These are phyloP conservation scores for Dendrocalamus sinicus DNA, from an alignment of 176 grass and related monocot species.

Conservation along the genomic window DNA sequence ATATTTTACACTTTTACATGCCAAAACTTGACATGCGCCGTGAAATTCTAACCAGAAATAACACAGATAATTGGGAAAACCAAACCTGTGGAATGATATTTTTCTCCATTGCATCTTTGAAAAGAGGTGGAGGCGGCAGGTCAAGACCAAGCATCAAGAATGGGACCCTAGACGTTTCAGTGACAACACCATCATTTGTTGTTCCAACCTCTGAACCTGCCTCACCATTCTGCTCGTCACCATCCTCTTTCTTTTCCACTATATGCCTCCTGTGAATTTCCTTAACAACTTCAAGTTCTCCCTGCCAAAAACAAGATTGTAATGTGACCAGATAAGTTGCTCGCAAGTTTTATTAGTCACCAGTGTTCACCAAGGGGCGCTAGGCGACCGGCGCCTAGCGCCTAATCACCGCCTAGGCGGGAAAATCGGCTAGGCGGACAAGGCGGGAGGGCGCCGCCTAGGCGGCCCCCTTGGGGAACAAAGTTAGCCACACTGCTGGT, in stretches of 20 bases:
- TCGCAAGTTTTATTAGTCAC: neutral
- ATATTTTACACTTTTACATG: neutral
- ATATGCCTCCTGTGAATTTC: conserved; percentile 68
- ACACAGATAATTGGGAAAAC: conserved; percentile 5
- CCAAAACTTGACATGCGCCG: neutral
- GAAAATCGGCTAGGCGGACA: too few relatives aligned
- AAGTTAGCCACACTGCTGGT: neutral
- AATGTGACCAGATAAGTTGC: conserved; percentile 9
- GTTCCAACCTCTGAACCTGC: conserved; percentile 47
- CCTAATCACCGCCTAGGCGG: too few relatives aligned
- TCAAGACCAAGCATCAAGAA: conserved; percentile 98
- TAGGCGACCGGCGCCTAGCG: too few relatives aligned
- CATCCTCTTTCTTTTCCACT: conserved; percentile 64
- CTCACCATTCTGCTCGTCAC: conserved; percentile 59
- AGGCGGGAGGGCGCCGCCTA: too few relatives aligned
- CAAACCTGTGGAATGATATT: conserved; percentile 98
- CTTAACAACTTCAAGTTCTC: conserved; percentile 96
- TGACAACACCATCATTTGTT: conserved; percentile 53
- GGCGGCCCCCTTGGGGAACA: too few relatives aligned
- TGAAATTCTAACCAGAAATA: conserved; percentile 11
- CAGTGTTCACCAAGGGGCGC: too few relatives aligned
- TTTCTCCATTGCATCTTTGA: conserved; percentile 99
- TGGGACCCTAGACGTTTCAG: conserved; percentile 79
- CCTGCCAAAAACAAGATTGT: conserved; percentile 71
- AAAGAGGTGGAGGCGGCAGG: conserved; percentile 94